Evolutionary conservation across 768 basidiomycete genomes (phyloP).

Genomic region (Lactarius quietus): DNA sequence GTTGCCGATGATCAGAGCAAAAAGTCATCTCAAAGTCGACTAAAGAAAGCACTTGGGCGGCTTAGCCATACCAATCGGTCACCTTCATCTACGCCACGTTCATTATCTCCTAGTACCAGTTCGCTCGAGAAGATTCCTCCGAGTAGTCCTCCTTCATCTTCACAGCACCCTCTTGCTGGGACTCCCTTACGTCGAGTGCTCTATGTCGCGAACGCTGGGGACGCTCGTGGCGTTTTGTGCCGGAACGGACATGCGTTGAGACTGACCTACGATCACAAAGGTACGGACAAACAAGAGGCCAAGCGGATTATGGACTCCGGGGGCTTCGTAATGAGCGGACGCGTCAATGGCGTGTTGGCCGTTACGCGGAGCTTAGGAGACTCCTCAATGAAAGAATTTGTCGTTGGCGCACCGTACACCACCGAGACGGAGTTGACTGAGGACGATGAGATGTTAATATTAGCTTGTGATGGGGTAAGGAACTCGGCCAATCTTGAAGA

Average conservation of each 20-base stretch:
- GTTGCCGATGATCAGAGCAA: conserved; percentile 14
- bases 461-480: conserved; percentile 97
- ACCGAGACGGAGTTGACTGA: conserved; percentile 93
- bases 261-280: conserved; percentile 98
- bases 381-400: conserved; percentile 99
- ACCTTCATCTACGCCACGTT: conserved; percentile 20
- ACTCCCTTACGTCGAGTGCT: conserved; percentile 64
- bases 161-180: conserved; percentile 25
- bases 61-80: conserved; percentile 23
- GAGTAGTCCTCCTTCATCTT: conserved; percentile 24
- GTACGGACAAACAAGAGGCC: conserved; percentile 93
- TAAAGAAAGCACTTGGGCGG: conserved; percentile 22
- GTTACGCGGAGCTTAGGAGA: conserved; percentile 96
- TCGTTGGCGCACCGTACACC: conserved; percentile 96
- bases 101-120: conserved; percentile 22
- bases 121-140: conserved; percentile 10
- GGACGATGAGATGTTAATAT: conserved; percentile 90
- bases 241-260: conserved; percentile 87
- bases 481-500: neutral
- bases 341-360: conserved; percentile 95
- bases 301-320: conserved; percentile 97
- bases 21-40: conserved; percentile 13
- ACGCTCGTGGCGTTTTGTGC: conserved; percentile 91
- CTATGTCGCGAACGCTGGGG: conserved; percentile 96
- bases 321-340: conserved; percentile 97